Percentiles rank a stretch among this genome's conserved stretches.
These are phyloP conservation scores for Prunus mira DNA, from an alignment of 306 rosid genomes.

Conservation along the genomic window DNA sequence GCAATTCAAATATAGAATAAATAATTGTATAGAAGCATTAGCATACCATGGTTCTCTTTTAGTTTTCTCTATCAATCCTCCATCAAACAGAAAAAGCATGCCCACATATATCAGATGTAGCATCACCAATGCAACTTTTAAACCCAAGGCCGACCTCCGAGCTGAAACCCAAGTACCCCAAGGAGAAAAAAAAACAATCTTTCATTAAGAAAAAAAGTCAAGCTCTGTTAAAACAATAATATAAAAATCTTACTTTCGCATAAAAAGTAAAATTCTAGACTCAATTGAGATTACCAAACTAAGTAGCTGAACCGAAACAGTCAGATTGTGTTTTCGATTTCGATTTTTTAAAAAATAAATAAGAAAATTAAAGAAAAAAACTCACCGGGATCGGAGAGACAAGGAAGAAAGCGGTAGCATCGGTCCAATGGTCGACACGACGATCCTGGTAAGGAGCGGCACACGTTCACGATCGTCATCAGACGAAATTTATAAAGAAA, in stretches of 20 bases:
- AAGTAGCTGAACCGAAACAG: conserved; percentile 6
- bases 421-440: conserved; percentile 52
- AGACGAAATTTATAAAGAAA: not conserved
- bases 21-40: not conserved
- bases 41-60: conserved; percentile 78
- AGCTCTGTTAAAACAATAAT: not conserved
- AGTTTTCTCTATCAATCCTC: conserved; percentile 61
- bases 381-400: conserved; percentile 84
- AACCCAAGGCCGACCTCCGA: conserved; percentile 75
- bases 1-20: not conserved
- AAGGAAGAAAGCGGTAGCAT: conserved; percentile 50
- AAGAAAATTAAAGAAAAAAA: not conserved
- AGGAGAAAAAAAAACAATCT: not conserved
- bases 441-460: conserved; percentile 33
- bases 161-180: conserved; percentile 40
- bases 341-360: not conserved
- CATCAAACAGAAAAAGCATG: conserved; percentile 71
- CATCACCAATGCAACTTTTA: conserved; percentile 68
- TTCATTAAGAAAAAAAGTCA: not conserved
- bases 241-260: not conserved
- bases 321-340: not conserved
- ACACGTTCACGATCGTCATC: conserved; percentile 51
- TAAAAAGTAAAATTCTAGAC: conserved; percentile 6
- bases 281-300: not conserved
- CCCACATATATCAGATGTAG: conserved; percentile 65